Evolutionary conservation across 2,329 filamentous ascomycete species (phyloP).

Genomic region (Fusarium phyllophilum): DNA sequence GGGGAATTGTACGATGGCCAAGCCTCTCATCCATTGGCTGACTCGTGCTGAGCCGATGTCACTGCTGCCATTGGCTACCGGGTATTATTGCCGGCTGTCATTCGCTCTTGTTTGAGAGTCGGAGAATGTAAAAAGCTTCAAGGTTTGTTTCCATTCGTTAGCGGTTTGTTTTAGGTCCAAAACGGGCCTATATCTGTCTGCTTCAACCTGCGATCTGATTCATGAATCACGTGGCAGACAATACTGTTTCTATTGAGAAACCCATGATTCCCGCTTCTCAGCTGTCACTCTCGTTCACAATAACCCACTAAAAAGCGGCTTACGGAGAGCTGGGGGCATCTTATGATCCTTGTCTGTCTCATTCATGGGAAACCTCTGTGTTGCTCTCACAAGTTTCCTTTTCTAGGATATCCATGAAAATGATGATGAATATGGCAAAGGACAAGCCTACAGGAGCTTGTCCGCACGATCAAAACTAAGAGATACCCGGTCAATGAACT

Average conservation of each 20-base stretch:
- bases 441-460: background rate
- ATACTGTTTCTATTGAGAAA: background rate
- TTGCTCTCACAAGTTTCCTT: constrained; percentile 1
- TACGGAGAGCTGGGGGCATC: constrained; percentile 9
- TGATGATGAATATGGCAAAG: background rate
- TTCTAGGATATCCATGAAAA: background rate
- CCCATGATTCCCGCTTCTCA: constrained; percentile 9
- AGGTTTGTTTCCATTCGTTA: constrained; percentile 24
- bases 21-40: constrained; percentile 39
- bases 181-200: background rate
- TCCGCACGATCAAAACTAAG: background rate
- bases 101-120: constrained; percentile 20
- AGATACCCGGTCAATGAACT: constrained; percentile 6
- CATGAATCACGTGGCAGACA: constrained; percentile 16
- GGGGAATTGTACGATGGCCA: constrained; percentile 48
- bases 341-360: constrained; percentile 13
- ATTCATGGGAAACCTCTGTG: constrained; percentile 11
- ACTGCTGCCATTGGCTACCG: constrained; percentile 25
- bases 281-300: constrained; percentile 16
- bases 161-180: constrained; percentile 4
- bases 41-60: constrained; percentile 13
- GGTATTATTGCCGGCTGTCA: constrained; percentile 16
- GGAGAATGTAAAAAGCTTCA: constrained; percentile 14
- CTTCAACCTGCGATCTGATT: background rate
- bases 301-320: constrained; percentile 4